Conservation (phyloP, 75 land plant species). For the Picea glauca region DNA sequence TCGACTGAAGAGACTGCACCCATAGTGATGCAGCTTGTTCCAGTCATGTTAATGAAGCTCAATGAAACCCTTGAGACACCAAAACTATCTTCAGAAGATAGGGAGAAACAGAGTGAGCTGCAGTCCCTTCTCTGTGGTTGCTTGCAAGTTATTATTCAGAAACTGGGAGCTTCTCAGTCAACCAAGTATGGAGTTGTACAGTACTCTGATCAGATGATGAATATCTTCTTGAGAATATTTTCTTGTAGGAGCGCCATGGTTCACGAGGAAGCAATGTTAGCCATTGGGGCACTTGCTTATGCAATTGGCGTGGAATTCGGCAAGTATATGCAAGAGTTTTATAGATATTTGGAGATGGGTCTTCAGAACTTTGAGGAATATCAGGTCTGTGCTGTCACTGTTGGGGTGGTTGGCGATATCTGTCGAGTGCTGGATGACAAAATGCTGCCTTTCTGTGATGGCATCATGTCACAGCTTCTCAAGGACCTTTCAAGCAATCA, state of each 20-base stretch:
- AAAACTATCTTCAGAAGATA: slow-evolving; percentile 47
- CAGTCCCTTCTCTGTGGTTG: slow-evolving; percentile 74
- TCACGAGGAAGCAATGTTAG: slow-evolving; percentile 82
- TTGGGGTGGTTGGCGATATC: slow-evolving; percentile 77
- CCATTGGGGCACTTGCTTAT: slow-evolving; percentile 78
- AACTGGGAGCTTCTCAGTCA: slow-evolving; percentile 36
- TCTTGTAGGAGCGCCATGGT: slow-evolving; percentile 71
- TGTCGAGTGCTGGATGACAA: slow-evolving; percentile 53
- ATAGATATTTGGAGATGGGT: slow-evolving; percentile 68
- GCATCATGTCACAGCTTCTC: slow-evolving; percentile 69
- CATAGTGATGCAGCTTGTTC: slow-evolving; percentile 46
- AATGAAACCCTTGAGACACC: slow-evolving; percentile 48
- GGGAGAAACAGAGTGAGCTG: slow-evolving; percentile 63
- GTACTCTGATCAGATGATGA: slow-evolving; percentile 64
- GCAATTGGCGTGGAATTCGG: slow-evolving; percentile 53
- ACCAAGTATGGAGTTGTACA: slow-evolving; percentile 52
- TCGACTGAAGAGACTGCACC: slow-evolving; percentile 39
- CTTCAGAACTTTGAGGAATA: slow-evolving; percentile 77
- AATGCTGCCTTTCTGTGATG: slow-evolving; percentile 65
- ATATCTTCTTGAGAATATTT: slow-evolving; percentile 56
- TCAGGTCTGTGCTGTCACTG: slow-evolving; percentile 73
- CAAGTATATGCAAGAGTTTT: slow-evolving; percentile 76
- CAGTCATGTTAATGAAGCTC: slow-evolving; percentile 52
- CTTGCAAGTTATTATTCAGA: slow-evolving; percentile 72
- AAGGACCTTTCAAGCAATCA: slow-evolving; percentile 51